Base-by-base conservation (phyloP, 345 rosid species). In the Ceriops tagal region DNA sequence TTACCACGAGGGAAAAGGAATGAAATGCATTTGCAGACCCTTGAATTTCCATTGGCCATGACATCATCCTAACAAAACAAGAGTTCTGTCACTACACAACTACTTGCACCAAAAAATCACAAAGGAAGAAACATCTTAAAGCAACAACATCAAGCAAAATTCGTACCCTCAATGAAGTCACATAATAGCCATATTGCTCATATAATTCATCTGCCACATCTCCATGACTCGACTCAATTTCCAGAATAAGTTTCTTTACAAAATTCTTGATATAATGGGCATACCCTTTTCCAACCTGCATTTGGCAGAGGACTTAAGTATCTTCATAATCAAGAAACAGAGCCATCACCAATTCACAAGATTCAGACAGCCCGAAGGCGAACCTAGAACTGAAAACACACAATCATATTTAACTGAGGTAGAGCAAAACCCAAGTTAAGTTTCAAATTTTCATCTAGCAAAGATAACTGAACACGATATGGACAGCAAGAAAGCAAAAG, bases 1-100 rank as follows among this genome's bases (percentile, higher is more conserved):
- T 77, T 74, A 88, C 96, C 96, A 32, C 79, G 79, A 5, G 92
- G 88, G 74, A 91, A 91, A 67, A 89, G 90, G 78, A 86, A 91
- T 53, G 95, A 88, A 47, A 89, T 73, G 76, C 65, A 81, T 69
- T 89, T 91, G 82, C 83, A 74, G 76, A 85, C 72, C 79, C 92
- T 83, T 55, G 34, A 71, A 68, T 75, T 81, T 61, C 76, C 84
- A 75, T 75, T 83, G 61, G 70, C 70, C 46, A 73, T 58, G 72
- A 43, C 34, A 27, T 76, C 79, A 26, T 85, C 96, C 96, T 88
- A 73, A 28, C 32, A 22, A 30, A 60, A 20, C 34, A 57, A 46
- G 53, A 64, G 64, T 21, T 22, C 32, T 34, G 19, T 59, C 49
- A 49, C 49, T 0, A 43, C 18, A 43, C 49, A 43, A 43, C 18